These are phyloP conservation scores for Adansonia digitata DNA, from an alignment of 345 rosid genomes.

Conservation along the genomic window DNA sequence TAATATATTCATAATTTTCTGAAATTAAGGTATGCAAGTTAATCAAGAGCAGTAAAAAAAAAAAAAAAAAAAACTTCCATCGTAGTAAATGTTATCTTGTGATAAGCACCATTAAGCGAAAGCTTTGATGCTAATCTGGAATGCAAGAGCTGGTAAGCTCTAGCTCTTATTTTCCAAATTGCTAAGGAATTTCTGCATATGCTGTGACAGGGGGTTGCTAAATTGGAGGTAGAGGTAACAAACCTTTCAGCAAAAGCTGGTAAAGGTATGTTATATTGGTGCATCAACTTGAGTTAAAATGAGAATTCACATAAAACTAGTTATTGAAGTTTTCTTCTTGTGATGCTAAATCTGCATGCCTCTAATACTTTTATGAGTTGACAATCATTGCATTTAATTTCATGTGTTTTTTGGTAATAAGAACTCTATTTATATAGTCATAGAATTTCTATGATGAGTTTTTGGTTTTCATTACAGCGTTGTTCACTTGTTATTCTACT, in stretches of 20 bases:
- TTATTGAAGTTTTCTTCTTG: background rate
- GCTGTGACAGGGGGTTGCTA: conserved; percentile 61
- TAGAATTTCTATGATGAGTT: background rate
- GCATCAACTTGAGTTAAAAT: background rate
- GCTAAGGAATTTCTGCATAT: conserved; percentile 9
- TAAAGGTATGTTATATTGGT: conserved; percentile 57
- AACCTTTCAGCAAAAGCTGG: conserved; percentile 99
- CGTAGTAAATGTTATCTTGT: background rate
- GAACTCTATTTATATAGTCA: background rate
- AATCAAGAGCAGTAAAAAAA: background rate
- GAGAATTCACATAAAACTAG: background rate
- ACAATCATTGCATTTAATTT: background rate
- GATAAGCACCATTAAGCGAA: background rate
- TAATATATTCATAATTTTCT: background rate
- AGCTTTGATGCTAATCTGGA: background rate
- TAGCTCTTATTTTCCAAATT: background rate
- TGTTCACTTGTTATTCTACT: background rate
- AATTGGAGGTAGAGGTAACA: conserved; percentile 96
- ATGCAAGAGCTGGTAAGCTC: background rate
- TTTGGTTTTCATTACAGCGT: background rate
- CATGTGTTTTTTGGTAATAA: background rate
- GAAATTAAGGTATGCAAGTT: background rate
- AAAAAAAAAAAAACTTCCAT: too few species aligned
- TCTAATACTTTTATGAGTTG: background rate
- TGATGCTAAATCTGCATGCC: background rate